phyloP scores from a whole-genome alignment of 2,329 filamentous ascomycete species.

The Colletotrichum ledebouriae region DNA sequence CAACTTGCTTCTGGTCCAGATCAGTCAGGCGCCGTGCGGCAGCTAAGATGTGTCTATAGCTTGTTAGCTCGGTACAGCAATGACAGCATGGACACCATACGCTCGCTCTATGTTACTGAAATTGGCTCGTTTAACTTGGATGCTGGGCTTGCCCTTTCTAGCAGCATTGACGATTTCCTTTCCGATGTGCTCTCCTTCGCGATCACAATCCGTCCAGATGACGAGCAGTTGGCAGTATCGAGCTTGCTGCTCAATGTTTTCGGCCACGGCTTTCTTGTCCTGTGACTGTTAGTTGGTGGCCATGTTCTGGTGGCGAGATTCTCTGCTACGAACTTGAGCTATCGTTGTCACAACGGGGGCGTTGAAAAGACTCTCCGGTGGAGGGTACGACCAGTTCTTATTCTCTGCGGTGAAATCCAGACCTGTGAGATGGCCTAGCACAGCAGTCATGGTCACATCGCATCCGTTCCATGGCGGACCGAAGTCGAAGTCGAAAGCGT shows the following conservation, averaged over 20 bases:
- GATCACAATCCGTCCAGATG: constrained; percentile 99
- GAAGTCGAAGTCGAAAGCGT: constrained; percentile 92
- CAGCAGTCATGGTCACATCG: constrained; percentile 92
- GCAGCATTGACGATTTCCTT: constrained; percentile 90
- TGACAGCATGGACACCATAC: constrained; percentile 60
- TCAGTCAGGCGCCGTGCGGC: constrained; percentile 83
- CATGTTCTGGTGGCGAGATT: too few species aligned
- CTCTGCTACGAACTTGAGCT: constrained; percentile 66
- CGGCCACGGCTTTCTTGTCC: constrained; percentile 84
- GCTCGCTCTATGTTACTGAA: constrained; percentile 98
- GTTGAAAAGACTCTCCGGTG: constrained; percentile 83
- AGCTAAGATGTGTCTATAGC: constrained; percentile 81
- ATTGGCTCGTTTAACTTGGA: constrained; percentile 86
- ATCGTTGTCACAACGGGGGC: constrained; percentile 80
- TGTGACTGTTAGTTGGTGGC: constrained; percentile 50
- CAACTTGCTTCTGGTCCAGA: constrained; percentile 87
- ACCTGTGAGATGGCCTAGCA: constrained; percentile 88
- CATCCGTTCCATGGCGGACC: constrained; percentile 83
- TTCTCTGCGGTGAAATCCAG: constrained; percentile 81
- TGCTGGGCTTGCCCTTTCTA: constrained; percentile 75
- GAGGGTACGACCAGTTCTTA: constrained; percentile 84
- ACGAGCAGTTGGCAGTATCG: constrained; percentile 80
- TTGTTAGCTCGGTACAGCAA: constrained; percentile 25
- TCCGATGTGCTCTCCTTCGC: constrained; percentile 97
- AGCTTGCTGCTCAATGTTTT: constrained; percentile 87